These are phyloP conservation scores for Pinus albicaulis DNA, from an alignment of 75 land plant species.

Conservation along the genomic window DNA sequence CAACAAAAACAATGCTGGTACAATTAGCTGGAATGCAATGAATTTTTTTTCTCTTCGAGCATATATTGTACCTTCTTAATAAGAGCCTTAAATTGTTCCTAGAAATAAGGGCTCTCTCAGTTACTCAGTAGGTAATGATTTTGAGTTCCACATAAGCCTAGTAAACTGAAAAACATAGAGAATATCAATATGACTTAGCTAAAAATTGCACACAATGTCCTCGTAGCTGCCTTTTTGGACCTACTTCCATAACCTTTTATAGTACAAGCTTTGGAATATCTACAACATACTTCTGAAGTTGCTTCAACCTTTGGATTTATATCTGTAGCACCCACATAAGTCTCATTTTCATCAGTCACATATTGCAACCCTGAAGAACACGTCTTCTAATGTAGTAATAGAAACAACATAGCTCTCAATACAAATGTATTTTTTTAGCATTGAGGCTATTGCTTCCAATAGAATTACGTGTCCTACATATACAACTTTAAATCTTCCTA, in stretches of 20 bases:
- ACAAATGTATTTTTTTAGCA: constrained; percentile 13
- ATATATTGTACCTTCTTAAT: constrained; percentile 53
- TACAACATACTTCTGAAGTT: constrained; percentile 1
- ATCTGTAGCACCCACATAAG: constrained; percentile 5
- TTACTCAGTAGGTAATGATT: constrained; percentile 30
- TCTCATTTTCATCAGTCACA: constrained; percentile 33
- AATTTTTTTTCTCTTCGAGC: constrained; percentile 66
- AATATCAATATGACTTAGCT: constrained; percentile 26
- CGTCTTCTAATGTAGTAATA: constrained; percentile 93
- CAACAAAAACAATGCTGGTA: constrained; percentile 64
- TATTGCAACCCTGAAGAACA: constrained; percentile 81
- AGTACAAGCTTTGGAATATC: constrained; percentile 2
- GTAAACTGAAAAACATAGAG: constrained; percentile 24
- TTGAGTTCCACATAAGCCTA: constrained; percentile 19
- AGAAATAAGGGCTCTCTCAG: constrained; percentile 35
- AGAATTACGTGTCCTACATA: constrained; percentile 12
- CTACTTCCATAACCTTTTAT: constrained; percentile 13
- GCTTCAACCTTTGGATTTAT: constrained; percentile 3
- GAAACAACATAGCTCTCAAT: constrained; percentile 91
- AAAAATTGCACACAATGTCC: constrained; percentile 17
- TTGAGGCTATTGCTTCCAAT: constrained; percentile 4
- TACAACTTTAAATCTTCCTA: constrained; percentile 62
- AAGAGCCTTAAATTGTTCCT: constrained; percentile 64
- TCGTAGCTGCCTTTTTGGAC: constrained; percentile 12
- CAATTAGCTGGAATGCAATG: constrained; percentile 64